A percentile compares a stretch with the other conserved stretches of the same genome.
phyloP scores from a whole-genome alignment of 2,329 filamentous ascomycete species.

The Fusarium algeriense region DNA sequence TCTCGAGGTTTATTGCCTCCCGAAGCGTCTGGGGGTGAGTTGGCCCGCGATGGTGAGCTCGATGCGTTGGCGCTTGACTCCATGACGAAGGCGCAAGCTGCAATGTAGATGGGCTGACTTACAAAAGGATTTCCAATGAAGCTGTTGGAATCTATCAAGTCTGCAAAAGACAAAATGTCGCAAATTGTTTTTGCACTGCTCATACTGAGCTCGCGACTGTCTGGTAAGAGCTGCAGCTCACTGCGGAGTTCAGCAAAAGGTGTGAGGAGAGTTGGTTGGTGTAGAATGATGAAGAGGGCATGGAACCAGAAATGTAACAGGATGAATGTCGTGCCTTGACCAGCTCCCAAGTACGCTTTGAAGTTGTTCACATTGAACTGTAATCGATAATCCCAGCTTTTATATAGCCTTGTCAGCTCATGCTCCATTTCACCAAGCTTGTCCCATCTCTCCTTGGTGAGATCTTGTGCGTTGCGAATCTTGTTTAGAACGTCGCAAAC shows the following conservation, averaged over 20 bases:
- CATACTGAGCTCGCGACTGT: slow-evolving; percentile 86
- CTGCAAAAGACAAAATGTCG: slow-evolving; percentile 87
- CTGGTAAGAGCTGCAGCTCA: slow-evolving; percentile 79
- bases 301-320: slow-evolving; percentile 92
- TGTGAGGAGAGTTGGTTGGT: slow-evolving; percentile 85
- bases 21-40: slow-evolving; percentile 58
- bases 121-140: slow-evolving; percentile 91
- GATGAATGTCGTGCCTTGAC: slow-evolving; percentile 88
- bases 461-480: slow-evolving; percentile 78
- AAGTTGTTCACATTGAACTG: slow-evolving; percentile 91
- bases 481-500: slow-evolving; percentile 89
- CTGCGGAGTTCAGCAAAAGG: slow-evolving; percentile 72
- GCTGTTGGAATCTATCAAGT: slow-evolving; percentile 86
- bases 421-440: slow-evolving; percentile 82
- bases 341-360: slow-evolving; percentile 82
- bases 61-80: slow-evolving; percentile 81
- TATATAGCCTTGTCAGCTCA: slow-evolving; percentile 78
- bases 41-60: slow-evolving; percentile 67
- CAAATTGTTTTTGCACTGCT: slow-evolving; percentile 92
- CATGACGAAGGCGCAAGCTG: slow-evolving; percentile 88
- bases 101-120: slow-evolving; percentile 91
- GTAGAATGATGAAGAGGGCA: slow-evolving; percentile 84
- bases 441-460: slow-evolving; percentile 79
- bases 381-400: slow-evolving; percentile 78
- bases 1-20: slow-evolving; percentile 32